Base-by-base conservation (phyloP, 768 basidiomycete species). In the Pleurotus tuber-regium region DNA sequence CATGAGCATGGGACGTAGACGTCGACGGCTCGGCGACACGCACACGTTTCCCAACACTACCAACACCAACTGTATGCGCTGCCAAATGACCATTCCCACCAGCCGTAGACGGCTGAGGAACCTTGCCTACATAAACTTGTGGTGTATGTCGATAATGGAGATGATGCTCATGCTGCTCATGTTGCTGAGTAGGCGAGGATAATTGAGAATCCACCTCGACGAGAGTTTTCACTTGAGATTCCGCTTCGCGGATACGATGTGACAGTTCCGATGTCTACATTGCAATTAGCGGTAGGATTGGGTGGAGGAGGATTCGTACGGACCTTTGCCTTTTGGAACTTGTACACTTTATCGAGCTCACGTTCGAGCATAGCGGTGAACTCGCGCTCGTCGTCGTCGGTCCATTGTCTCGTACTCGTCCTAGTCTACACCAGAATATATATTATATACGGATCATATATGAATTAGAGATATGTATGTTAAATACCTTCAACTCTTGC, bases 291-390 rank as follows among this genome's bases (percentile, higher is more conserved):
- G n/a, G n/a, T n/a, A n/a, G n/a, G n/a, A n/a, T n/a, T n/a, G n/a
- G n/a, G n/a, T n/a, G n/a, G n/a, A n/a, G n/a, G n/a, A n/a, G n/a
- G 42, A 18, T 43, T 18, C 8, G 9, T 4, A 52, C 64, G 61
- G 49, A 87, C 92, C 82, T 97, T 98, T 28, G 76, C 72, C 64
- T 86, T 89, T 65, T 98, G 96, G 64, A 98, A 98, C 61, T 87
- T 85, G 59, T 95, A 87, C 38, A 98, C 86, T 72, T 98, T 98
- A 62, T 94, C 90, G 26, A 98, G 77, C 71, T 98, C 94, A 53
- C 74, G 75, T 61, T 89, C 87, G 50, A 98, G 82, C 73, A 87
- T 79, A 36, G 63, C 67, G 9, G 84, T 86, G 63, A 98, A 98
- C 33, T 89, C 83, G 28, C 74, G 73, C 70, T 98, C 96, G 65